Evolutionary conservation across 1,284 basidiomycete species (phyloP), one percentile per base, ranked within the genome.

Genomic region (Kwoniella shivajii): DNA sequence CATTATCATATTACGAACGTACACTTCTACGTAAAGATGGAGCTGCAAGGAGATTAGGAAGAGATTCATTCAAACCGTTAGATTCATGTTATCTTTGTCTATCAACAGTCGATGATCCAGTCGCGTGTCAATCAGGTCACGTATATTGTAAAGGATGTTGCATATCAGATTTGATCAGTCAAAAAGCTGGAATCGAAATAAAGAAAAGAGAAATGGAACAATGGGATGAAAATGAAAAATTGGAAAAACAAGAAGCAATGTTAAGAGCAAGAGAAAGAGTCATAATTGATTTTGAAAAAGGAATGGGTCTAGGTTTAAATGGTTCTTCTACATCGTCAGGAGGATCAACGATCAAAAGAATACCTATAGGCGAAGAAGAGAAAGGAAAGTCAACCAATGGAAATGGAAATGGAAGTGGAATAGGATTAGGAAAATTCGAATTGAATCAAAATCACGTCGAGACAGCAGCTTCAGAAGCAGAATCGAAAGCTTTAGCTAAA

Each of bases 31-130:
- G 71, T 16, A 68, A 70, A 44, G 65, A 68, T 31, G 61, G 57
- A 30, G 66, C 61, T 9, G 65, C 75, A 6, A 87, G 91, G 85
- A 86, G 91, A 46, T 78, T 95, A 72, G 91, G 91, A 38, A 86
- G 88, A 71, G 92, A 95, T 75, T 90, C 88, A 4, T 91, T 95
- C 88, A 85, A 90, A 39, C 84, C 83, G 31, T 90, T 92, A 72
- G 90, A 94, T 74, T 85, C 88, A 9, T 96, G 92, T 72, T 83
- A 88, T 33, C 83, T 94, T 16, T 95, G 92, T 71, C 79, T 95
- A 29, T 86, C 89, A 56, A 82, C 83, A 48, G 90, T 89, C 4
- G 78, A 87, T 44, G 87, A 90, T 50, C 90, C 92, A 0, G 81
- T 92, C 29, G 84, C 87, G 10, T 97, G 93, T 71, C 78, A 84